Conservation (phyloP, 1,284 basidiomycete genomes). For the Fistulina hepatica region DNA sequence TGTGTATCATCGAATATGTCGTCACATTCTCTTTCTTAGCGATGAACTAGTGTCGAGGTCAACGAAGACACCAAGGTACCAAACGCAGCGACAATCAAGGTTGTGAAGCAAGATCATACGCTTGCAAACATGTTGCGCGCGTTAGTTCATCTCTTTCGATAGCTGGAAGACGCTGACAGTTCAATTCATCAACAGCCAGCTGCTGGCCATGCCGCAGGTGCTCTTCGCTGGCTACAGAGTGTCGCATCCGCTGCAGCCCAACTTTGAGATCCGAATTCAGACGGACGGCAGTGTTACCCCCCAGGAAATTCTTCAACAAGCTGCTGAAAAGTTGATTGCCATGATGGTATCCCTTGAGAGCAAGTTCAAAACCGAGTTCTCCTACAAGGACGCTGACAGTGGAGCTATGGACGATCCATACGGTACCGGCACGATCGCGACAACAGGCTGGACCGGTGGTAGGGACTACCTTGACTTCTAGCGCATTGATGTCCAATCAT, state of each 20-base stretch:
- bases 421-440: slow-evolving; percentile 30
- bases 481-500: too few species aligned
- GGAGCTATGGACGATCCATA: slow-evolving; percentile 44
- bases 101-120: slow-evolving; percentile 97
- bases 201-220: slow-evolving; percentile 74
- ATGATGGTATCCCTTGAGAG: slow-evolving; percentile 57
- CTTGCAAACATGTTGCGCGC: slow-evolving; percentile 92
- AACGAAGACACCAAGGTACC: slow-evolving; percentile 96
- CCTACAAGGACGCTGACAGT: slow-evolving; percentile 56
- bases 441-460: slow-evolving; percentile 33
- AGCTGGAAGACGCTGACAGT: slow-evolving; percentile 2
- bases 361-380: slow-evolving; percentile 71
- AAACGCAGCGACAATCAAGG: slow-evolving; percentile 88
- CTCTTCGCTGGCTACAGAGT: slow-evolving; percentile 98
- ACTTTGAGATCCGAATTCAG: slow-evolving; percentile 91
- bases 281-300: slow-evolving; percentile 86
- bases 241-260: slow-evolving; percentile 90
- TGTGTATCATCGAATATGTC: slow-evolving; percentile 32
- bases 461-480: slow-evolving; percentile 64
- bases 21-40: slow-evolving; percentile 11
- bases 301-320: slow-evolving; percentile 73
- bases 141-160: slow-evolving; percentile 39
- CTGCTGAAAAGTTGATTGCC: slow-evolving; percentile 75
- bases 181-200: slow-evolving; percentile 51
- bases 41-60: slow-evolving; percentile 63